These are phyloP conservation scores for Sindora glabra DNA, from an alignment of 306 rosid genomes.

Conservation along the genomic window DNA sequence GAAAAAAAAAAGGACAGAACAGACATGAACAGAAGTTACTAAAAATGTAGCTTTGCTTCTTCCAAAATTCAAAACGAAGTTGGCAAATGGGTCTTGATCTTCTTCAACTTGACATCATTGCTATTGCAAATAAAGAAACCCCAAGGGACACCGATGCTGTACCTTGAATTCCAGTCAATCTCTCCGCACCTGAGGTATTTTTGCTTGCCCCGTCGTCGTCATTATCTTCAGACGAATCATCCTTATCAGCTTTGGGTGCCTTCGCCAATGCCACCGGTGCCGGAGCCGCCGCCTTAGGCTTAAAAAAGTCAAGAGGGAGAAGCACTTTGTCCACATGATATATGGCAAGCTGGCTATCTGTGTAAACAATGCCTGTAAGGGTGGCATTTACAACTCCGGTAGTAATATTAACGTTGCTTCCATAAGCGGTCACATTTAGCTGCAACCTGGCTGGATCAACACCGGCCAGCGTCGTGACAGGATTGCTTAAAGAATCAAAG, in stretches of 20 bases:
- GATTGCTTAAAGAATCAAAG: constrained; percentile 45
- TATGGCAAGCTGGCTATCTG: constrained; percentile 35
- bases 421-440: constrained; percentile 34
- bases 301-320: constrained; percentile 32
- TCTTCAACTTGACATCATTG: neutral
- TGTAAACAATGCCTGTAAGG: constrained; percentile 28
- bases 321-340: constrained; percentile 40
- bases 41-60: no score
- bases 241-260: constrained; percentile 1
- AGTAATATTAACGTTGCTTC: constrained; percentile 34
- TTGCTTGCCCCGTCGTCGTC: neutral
- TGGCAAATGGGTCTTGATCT: neutral
- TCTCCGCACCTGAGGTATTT: neutral
- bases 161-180: neutral
- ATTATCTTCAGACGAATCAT: neutral
- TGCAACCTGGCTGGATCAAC: constrained; percentile 25
- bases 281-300: constrained; percentile 27
- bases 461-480: constrained; percentile 44
- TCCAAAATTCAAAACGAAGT: neutral
- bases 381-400: constrained; percentile 46
- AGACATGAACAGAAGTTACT: no score
- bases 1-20: no score
- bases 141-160: constrained; percentile 13
- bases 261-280: constrained; percentile 12
- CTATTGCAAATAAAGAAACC: constrained; percentile 1